Evolutionary conservation across 441 rosid species (phyloP).

Genomic region (Populus tomentosa): DNA sequence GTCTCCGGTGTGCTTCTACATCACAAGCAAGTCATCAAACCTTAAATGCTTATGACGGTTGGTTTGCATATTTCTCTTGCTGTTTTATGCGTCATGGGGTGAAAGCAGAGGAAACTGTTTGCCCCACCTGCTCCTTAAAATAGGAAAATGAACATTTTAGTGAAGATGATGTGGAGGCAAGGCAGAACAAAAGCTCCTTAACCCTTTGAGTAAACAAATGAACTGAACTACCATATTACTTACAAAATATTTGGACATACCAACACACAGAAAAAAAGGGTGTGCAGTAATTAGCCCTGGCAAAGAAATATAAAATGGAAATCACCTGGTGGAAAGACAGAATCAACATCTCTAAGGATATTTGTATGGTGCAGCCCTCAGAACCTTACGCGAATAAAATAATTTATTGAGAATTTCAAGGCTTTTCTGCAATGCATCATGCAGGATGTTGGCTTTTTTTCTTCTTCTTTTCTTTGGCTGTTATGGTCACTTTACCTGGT

Average conservation of each 20-base stretch:
- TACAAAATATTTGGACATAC: not conserved
- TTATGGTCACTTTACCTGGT: not conserved
- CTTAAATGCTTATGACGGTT: slow-evolving; percentile 60
- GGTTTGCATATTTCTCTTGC: slow-evolving; percentile 61
- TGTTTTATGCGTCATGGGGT: slow-evolving; percentile 31
- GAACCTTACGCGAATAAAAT: not conserved
- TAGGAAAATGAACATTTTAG: not conserved
- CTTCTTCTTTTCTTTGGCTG: not conserved
- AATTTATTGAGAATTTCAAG: not conserved
- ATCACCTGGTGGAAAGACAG: not conserved
- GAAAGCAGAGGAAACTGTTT: slow-evolving; percentile 14
- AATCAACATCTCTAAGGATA: not conserved
- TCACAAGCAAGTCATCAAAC: slow-evolving; percentile 97
- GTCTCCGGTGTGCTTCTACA: slow-evolving; percentile 97
- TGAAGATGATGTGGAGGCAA: not conserved
- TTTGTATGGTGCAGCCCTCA: not conserved
- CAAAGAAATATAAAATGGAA: not conserved
- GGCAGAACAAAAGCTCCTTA: not conserved
- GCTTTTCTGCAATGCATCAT: not conserved
- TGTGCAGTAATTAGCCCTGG: not conserved
- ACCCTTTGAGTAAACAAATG: not conserved
- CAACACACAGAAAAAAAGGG: not conserved
- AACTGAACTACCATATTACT: not conserved
- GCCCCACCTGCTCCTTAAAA: not conserved
- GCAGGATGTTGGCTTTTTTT: not conserved